Base-by-base conservation (phyloP, 257 asterid species). In the Agastache rugosa region DNA sequence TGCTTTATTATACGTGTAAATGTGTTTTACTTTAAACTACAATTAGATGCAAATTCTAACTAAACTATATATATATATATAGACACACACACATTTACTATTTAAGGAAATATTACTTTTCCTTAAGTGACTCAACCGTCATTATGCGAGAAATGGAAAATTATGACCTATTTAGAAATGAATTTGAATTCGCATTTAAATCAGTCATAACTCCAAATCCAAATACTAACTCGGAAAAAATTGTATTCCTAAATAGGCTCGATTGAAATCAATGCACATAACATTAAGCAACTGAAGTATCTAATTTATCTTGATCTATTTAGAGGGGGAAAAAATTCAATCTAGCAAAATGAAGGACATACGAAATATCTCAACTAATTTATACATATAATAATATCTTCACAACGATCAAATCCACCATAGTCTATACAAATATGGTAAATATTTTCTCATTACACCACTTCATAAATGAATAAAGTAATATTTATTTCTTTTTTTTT, bases 191-290 rank as follows among this genome's bases (percentile, higher is more conserved):
- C 29, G 8, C 11, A 67, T 47, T 3, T 11, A 64, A 11, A 19
- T 31, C 11, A 31, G 19, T 17, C 19, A 69, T 31, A 1, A 11
- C 34, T 42, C 67, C 34, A 56, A 74, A 75, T 63, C 23, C 17
- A 17, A 44, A n/a, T 15, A 41, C 31, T 27, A 14, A 22, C 45
- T 48, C 4, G 1, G 20, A 29, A 51, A 20, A 20, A 16, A 25
- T 0, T 4, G 15, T 2, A 25, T 34, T 68, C 12, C n/a, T 29
- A 8, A 37, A 34, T 48, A 10, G 60, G n/a, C 23, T 14, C 8
- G 34, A 51, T 78, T 42, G 47, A 34, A 68, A 79, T 31, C 54
- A 75, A 75, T 62, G 48, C 35, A 62, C 48, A 20, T 31, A 62
- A 31, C 37, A 35, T 62, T 58, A 23, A 20, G 39, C 27, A 27